These are phyloP conservation scores for Klebsormidium nitens DNA, from an alignment of 139 green algal species.

Conservation along the genomic window DNA sequence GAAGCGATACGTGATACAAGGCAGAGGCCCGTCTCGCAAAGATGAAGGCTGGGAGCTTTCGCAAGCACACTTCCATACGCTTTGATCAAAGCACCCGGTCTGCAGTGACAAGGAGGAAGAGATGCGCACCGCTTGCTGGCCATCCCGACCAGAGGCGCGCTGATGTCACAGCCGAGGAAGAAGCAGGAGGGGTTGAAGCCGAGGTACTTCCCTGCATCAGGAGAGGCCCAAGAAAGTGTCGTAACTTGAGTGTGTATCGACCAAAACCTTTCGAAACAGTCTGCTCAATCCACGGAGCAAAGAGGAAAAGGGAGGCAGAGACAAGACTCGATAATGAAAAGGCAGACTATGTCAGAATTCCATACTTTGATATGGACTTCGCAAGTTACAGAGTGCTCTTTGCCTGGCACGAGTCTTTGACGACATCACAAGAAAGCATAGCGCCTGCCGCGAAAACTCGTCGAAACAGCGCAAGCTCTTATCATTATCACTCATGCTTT, in stretches of 20 bases:
- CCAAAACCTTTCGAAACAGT: not conserved
- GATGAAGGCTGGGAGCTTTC: too few relatives aligned
- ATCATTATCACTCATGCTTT: too few relatives aligned
- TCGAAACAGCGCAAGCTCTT: too few relatives aligned
- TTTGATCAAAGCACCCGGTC: slow-evolving; percentile 5
- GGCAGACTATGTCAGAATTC: not conserved
- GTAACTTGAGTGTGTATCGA: not conserved
- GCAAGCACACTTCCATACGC: too few relatives aligned
- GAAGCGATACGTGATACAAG: too few relatives aligned
- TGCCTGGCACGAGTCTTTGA: too few relatives aligned
- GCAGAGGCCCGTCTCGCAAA: too few relatives aligned
- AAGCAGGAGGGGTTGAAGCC: not conserved
- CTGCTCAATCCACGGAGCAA: not conserved
- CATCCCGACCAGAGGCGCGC: slow-evolving; percentile 20
- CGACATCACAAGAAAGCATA: too few relatives aligned
- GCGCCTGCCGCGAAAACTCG: too few relatives aligned
- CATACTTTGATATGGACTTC: slow-evolving; percentile 60
- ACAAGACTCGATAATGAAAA: not conserved
- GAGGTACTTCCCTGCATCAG: not conserved
- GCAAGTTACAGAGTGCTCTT: slow-evolving; percentile 42
- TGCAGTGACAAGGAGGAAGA: too few relatives aligned
- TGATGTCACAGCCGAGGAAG: slow-evolving; percentile 30
- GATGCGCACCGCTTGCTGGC: not conserved
- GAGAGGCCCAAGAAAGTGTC: not conserved
- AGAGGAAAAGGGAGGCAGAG: slow-evolving; percentile 13